These are phyloP conservation scores for Phytophthora sansomeana DNA, from an alignment of 352 stramenopile genomes.

Conservation along the genomic window DNA sequence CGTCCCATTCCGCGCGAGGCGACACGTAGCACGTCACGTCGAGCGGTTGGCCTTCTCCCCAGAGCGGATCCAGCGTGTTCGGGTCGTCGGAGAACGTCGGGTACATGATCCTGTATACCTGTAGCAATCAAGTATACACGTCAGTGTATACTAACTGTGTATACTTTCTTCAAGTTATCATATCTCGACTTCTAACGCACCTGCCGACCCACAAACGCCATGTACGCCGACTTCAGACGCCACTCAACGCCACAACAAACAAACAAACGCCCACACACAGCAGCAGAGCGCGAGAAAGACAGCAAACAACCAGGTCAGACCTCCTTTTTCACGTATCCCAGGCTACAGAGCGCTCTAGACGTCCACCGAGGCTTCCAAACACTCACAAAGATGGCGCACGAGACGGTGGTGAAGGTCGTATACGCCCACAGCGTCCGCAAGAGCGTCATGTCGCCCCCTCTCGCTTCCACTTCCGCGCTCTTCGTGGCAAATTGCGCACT, in stretches of 20 bases:
- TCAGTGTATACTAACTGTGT: too few species aligned
- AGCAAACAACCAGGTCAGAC: constrained; percentile 7
- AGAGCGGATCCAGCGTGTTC: constrained; percentile 69
- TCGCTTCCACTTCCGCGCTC: not conserved
- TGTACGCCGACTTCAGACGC: constrained; percentile 57
- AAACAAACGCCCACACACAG: not conserved
- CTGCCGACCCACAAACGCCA: constrained; percentile 61
- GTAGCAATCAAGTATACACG: constrained; percentile 13
- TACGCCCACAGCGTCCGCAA: constrained; percentile 45
- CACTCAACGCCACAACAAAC: not conserved
- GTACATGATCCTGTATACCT: constrained; percentile 83
- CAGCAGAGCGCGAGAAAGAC: not conserved
- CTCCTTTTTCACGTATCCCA: not conserved
- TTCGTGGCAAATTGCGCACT: constrained; percentile 17
- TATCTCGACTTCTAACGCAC: constrained; percentile 28
- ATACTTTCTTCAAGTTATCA: constrained; percentile 5
- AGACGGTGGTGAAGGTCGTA: constrained; percentile 69
- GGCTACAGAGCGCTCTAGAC: constrained; percentile 2
- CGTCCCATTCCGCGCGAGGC: constrained; percentile 49
- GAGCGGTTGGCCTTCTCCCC: constrained; percentile 65
- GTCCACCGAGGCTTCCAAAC: not conserved
- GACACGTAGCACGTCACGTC: constrained; percentile 73
- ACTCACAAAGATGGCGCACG: constrained; percentile 68
- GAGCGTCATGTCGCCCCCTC: constrained; percentile 29
- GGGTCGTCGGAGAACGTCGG: constrained; percentile 57